Percentiles rank a stretch among this genome's conserved stretches.
phyloP scores from a whole-genome alignment of 108 stramenopile genomes.

The Poteriospumella lacustris region DNA sequence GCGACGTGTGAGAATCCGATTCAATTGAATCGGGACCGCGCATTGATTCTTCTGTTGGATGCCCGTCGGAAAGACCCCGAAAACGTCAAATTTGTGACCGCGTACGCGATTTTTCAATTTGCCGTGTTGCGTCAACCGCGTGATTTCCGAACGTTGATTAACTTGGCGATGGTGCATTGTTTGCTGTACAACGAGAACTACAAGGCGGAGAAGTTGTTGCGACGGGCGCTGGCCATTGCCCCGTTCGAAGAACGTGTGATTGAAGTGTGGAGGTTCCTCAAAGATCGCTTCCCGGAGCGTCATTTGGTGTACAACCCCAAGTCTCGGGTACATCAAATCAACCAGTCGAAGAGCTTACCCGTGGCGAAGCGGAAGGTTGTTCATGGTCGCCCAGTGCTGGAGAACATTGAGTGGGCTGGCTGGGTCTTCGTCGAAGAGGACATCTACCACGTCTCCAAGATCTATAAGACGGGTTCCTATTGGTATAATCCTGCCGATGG shows the following conservation, averaged over 20 bases:
- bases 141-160: conserved; percentile 7
- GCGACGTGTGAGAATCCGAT: neutral
- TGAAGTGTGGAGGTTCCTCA: conserved; percentile 1
- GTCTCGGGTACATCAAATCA: neutral
- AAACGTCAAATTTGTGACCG: neutral
- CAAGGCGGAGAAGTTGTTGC: conserved; percentile 7
- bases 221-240: conserved; percentile 17
- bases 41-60: neutral
- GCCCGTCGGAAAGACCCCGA: neutral
- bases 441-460: neutral
- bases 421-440: conserved; percentile 12
- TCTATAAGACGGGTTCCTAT: neutral
- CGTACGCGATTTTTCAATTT: neutral
- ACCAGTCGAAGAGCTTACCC: neutral
- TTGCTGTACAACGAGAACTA: neutral
- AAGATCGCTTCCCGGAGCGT: conserved; percentile 16
- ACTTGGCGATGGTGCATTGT: conserved; percentile 2
- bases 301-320: conserved; percentile 8
- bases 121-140: neutral
- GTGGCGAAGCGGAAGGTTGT: neutral
- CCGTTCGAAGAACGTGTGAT: conserved; percentile 22
- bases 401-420: conserved; percentile 15
- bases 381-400: conserved; percentile 24
- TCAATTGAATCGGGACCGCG: conserved; percentile 12
- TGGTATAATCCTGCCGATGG: conserved; percentile 27